These are phyloP conservation scores for Cyclotella sp. DNA, from an alignment of 108 stramenopile species.

Conservation along the genomic window DNA sequence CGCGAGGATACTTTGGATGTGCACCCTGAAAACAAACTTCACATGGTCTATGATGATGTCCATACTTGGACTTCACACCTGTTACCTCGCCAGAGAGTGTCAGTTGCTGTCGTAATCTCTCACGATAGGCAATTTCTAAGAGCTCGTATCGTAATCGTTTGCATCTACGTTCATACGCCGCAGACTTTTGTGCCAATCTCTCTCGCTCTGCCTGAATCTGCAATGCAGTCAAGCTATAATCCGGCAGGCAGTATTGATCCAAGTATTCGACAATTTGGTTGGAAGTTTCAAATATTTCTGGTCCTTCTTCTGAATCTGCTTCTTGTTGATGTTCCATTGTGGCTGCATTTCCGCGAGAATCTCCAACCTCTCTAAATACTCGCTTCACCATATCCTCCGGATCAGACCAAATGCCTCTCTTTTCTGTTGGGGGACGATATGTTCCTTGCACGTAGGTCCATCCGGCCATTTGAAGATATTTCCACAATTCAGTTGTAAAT, in stretches of 20 bases:
- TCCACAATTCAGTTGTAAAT: constrained; percentile 40
- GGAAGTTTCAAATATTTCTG: constrained; percentile 24
- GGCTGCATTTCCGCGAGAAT: neutral
- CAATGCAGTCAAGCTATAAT: constrained; percentile 24
- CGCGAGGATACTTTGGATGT: constrained; percentile 25
- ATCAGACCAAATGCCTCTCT: constrained; percentile 7
- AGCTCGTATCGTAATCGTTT: constrained; percentile 38
- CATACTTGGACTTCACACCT: constrained; percentile 27
- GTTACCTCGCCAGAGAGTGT: neutral
- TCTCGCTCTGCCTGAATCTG: constrained; percentile 18
- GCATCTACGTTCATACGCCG: constrained; percentile 33
- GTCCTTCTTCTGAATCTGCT: constrained; percentile 41
- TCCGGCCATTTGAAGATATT: constrained; percentile 45
- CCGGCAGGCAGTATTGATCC: constrained; percentile 46
- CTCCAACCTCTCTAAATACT: constrained; percentile 14
- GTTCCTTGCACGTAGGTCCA: constrained; percentile 33
- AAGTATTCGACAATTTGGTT: constrained; percentile 47
- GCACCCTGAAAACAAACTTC: constrained; percentile 46
- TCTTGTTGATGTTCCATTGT: constrained; percentile 7
- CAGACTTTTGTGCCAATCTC: constrained; percentile 14
- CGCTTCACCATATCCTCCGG: constrained; percentile 1
- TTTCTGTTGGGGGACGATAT: constrained; percentile 40
- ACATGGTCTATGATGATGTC: constrained; percentile 42
- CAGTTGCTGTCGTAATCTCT: constrained; percentile 11
- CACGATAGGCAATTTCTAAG: constrained; percentile 32